Conservation (phyloP, 768 basidiomycete genomes). For the Xerocomellus dryophilus region DNA sequence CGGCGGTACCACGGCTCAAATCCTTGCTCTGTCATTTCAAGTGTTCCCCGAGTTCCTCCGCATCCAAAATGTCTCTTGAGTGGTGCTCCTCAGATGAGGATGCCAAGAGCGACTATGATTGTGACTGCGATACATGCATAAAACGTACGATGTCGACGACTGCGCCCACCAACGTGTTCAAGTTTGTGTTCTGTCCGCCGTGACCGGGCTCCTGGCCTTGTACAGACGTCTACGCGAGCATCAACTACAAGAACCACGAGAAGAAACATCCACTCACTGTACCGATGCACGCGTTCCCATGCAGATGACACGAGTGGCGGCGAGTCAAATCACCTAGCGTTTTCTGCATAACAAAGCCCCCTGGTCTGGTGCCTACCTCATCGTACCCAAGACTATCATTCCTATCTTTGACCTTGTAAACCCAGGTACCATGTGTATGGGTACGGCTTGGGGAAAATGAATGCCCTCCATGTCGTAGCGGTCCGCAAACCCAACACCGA, state of each 20-base stretch:
- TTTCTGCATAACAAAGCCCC: no score
- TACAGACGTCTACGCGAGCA: not conserved
- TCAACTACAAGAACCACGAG: not conserved
- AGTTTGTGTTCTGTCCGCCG: not conserved
- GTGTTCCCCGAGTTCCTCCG: slow-evolving; percentile 11
- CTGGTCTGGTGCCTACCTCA: no score
- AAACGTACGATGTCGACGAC: slow-evolving; percentile 18
- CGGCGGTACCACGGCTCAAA: not conserved
- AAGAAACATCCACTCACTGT: slow-evolving; percentile 5
- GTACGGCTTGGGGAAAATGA: no score
- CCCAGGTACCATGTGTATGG: no score
- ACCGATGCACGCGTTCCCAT: not conserved
- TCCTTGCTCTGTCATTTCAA: slow-evolving; percentile 9
- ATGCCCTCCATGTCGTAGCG: no score
- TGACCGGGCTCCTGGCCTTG: not conserved
- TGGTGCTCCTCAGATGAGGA: slow-evolving; percentile 19
- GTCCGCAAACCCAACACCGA: no score
- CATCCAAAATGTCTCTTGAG: slow-evolving; percentile 18
- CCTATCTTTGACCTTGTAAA: no score
- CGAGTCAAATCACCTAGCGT: no score
- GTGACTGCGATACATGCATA: slow-evolving; percentile 17
- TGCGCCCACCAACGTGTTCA: not conserved
- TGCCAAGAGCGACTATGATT: slow-evolving; percentile 11
- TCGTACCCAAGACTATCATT: no score
- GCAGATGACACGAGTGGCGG: no score